These are phyloP conservation scores for Phanerodontia chrysosporium DNA, from an alignment of 768 basidiomycete genomes.

Conservation along the genomic window DNA sequence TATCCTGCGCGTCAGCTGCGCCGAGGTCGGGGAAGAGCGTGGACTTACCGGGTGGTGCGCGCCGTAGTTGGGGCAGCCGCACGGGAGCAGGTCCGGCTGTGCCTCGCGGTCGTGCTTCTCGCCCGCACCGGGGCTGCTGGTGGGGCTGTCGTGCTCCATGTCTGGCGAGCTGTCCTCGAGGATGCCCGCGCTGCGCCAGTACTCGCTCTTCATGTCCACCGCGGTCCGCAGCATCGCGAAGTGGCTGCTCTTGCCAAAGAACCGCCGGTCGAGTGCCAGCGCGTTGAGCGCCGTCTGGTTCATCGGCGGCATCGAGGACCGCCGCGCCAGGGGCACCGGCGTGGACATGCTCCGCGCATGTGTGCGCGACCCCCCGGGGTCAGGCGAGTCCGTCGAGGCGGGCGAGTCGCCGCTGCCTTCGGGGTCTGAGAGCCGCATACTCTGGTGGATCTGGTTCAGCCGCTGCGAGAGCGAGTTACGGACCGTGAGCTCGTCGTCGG, in stretches of 20 bases:
- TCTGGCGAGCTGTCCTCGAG: not conserved
- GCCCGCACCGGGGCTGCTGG: not conserved
- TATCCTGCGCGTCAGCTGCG: not conserved
- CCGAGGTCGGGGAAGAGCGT: not conserved
- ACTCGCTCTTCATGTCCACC: constrained; percentile 6
- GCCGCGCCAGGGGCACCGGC: not conserved
- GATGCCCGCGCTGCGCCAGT: not conserved
- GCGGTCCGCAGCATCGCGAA: constrained; percentile 3
- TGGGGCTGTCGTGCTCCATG: not conserved
- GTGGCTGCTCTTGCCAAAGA: constrained; percentile 9
- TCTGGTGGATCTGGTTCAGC: not conserved
- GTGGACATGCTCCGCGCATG: not conserved
- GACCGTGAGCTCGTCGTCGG: constrained; percentile 1
- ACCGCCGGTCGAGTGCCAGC: not conserved
- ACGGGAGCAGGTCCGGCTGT: not conserved
- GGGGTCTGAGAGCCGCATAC: not conserved
- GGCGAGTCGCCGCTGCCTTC: not conserved
- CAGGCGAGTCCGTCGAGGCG: not conserved
- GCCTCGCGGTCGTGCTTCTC: not conserved
- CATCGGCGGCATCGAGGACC: not conserved
- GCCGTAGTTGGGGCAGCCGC: constrained; percentile 7
- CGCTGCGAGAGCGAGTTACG: not conserved
- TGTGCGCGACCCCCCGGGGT: not conserved
- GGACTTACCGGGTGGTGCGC: not conserved
- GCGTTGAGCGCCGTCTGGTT: not conserved